A percentile compares a stretch with the other conserved stretches of the same genome.
These are phyloP conservation scores for Croton setiger DNA, from an alignment of 441 rosid species.

Conservation along the genomic window DNA sequence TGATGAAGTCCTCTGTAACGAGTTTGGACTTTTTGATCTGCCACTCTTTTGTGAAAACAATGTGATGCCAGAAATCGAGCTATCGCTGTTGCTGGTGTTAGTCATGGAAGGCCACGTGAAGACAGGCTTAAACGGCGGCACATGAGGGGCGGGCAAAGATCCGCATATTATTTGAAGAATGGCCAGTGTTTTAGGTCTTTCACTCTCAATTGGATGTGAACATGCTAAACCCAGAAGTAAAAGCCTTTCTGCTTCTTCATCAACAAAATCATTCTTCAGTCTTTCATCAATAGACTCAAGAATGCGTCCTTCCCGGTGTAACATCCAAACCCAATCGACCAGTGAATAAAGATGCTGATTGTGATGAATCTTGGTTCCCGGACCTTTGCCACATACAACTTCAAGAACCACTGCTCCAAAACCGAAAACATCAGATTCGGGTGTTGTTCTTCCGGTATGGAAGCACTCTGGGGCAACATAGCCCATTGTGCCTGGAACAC, in stretches of 20 bases:
- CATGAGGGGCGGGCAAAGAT: conserved; percentile 32
- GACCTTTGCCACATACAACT: conserved; percentile 40
- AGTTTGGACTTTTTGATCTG: conserved; percentile 2
- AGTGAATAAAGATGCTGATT: conserved; percentile 26
- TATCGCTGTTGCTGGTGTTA: conserved; percentile 9
- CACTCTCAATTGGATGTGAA: conserved; percentile 43
- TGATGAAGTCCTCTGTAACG: conserved; percentile 2
- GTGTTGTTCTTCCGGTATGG: conserved; percentile 49
- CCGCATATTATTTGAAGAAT: conserved; percentile 44
- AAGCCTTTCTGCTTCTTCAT: conserved; percentile 35
- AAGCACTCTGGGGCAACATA: conserved; percentile 62
- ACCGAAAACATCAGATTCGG: conserved; percentile 51
- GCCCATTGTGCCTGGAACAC: conserved; percentile 45
- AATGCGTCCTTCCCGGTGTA: conserved; percentile 42
- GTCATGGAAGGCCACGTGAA: conserved; percentile 40
- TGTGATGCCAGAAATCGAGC: conserved; percentile 20
- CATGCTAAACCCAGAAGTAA: conserved; percentile 53
- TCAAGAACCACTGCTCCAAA: conserved; percentile 58
- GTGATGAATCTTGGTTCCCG: conserved; percentile 27
- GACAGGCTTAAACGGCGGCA: conserved; percentile 48
- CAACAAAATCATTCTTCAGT: conserved; percentile 24
- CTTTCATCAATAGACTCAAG: conserved; percentile 40
- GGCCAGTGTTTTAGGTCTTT: conserved; percentile 38
- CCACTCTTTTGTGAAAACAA: conserved; percentile 24
- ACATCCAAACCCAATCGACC: conserved; percentile 60